phyloP scores from a whole-genome alignment of 2,329 filamentous ascomycete genomes.

The Sporothrix pallida region DNA sequence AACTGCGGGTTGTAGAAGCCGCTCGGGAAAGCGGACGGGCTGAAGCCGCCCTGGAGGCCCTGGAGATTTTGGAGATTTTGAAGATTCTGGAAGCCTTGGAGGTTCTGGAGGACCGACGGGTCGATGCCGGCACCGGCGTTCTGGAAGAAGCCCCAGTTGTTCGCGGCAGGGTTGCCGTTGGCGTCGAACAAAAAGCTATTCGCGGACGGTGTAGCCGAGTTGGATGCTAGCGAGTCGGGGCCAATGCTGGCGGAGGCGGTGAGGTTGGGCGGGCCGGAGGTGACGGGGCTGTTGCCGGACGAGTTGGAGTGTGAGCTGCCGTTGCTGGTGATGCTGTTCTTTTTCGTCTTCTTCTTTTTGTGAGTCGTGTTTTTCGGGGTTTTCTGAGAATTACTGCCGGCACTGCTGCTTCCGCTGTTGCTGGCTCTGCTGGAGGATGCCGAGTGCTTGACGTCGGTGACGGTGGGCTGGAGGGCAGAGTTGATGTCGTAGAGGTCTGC shows the following conservation, averaged over 20 bases:
- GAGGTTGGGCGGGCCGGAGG: conserved; percentile 13
- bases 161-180: conserved; percentile 37
- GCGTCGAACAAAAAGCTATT: conserved; percentile 38
- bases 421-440: conserved; percentile 21
- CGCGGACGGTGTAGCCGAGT: background rate
- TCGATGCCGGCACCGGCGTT: conserved; percentile 50
- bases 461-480: background rate
- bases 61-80: background rate
- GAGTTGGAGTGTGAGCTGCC: background rate
- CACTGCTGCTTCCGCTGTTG: conserved; percentile 32
- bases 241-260: conserved; percentile 43
- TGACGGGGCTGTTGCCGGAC: conserved; percentile 26
- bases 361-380: background rate
- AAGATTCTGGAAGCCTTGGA: background rate
- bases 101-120: conserved; percentile 39
- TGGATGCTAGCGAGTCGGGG: background rate
- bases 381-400: background rate
- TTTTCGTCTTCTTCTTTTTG: conserved; percentile 17
- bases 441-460: conserved; percentile 11
- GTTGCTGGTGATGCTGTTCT: conserved; percentile 10
- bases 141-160: conserved; percentile 56
- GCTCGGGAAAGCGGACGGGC: conserved; percentile 43
- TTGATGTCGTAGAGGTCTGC: background rate
- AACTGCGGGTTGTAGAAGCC: conserved; percentile 40
- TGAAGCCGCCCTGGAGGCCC: conserved; percentile 18